phyloP scores from a whole-genome alignment of 129 eudicot species.

The Tagetes erecta region DNA sequence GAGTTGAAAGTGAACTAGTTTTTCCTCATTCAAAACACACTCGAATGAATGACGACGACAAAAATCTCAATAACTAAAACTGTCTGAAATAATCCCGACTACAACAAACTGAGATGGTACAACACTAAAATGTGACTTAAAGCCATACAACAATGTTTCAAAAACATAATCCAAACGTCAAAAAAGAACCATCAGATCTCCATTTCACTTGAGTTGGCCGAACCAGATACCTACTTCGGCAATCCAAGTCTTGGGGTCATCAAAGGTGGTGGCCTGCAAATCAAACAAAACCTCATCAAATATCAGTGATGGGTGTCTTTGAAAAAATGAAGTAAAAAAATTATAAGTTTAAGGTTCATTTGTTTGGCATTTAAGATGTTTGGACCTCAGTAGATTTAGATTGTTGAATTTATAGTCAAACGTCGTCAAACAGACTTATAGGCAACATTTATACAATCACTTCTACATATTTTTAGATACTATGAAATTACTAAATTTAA shows the following conservation, averaged over 20 bases:
- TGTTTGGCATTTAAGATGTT: neutral
- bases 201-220: neutral
- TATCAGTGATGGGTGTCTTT: neutral
- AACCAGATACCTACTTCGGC: neutral
- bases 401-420: neutral
- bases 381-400: no score
- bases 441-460: neutral
- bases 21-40: neutral
- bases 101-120: neutral
- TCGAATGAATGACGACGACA: neutral
- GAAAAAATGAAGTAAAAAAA: neutral
- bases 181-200: neutral
- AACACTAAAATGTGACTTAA: neutral
- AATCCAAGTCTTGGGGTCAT: neutral
- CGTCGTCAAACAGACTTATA: neutral
- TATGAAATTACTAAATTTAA: neutral
- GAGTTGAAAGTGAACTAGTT: neutral
- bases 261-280: conserved; percentile 12
- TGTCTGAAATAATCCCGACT: neutral
- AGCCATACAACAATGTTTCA: neutral
- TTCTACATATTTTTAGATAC: neutral
- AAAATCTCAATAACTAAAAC: neutral
- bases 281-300: neutral
- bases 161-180: neutral
- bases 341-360: neutral